A percentile compares a stretch with the other conserved stretches of the same genome.
These are phyloP conservation scores for Penicillium sp. DNA, from an alignment of 2,329 filamentous ascomycete species.

Conservation along the genomic window DNA sequence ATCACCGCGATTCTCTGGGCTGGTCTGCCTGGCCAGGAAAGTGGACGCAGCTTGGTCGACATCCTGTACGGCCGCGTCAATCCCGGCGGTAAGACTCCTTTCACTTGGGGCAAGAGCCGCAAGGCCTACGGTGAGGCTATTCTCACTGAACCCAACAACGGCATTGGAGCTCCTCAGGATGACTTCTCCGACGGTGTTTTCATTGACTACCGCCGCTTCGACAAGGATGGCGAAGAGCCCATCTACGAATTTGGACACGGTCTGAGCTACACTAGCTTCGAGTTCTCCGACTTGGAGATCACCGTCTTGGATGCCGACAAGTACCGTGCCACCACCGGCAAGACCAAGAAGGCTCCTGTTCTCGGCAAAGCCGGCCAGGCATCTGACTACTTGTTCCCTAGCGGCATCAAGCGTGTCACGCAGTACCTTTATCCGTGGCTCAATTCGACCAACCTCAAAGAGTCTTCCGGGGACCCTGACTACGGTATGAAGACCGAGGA, in stretches of 20 bases:
- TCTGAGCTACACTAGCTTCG: conserved; percentile 62
- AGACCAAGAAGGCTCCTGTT: conserved; percentile 53
- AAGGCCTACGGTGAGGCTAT: conserved; percentile 57
- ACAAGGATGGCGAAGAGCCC: conserved; percentile 54
- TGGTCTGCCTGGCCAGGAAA: conserved; percentile 72
- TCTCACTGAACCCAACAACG: conserved; percentile 59
- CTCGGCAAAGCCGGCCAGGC: conserved; percentile 51
- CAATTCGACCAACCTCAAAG: conserved; percentile 56
- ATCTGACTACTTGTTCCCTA: conserved; percentile 56
- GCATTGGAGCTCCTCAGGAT: conserved; percentile 55
- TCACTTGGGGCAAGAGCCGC: conserved; percentile 57
- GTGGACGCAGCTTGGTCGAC: conserved; percentile 71
- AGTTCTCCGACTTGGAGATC: conserved; percentile 58
- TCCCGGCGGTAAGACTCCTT: conserved; percentile 61
- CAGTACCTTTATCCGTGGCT: conserved; percentile 65
- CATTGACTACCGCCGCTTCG: conserved; percentile 55
- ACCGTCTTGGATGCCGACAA: conserved; percentile 41
- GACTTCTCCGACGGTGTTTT: conserved; percentile 61
- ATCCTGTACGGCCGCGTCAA: conserved; percentile 68
- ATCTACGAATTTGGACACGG: conserved; percentile 63
- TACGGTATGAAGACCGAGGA: conserved; percentile 53
- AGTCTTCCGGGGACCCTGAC: conserved; percentile 51
- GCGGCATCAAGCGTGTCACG: conserved; percentile 49
- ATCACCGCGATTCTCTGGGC: conserved; percentile 75
- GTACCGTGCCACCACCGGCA: conserved; percentile 54